Evolutionary conservation across 768 basidiomycete genomes (phyloP).

Genomic region (Steccherinum ochraceum): DNA sequence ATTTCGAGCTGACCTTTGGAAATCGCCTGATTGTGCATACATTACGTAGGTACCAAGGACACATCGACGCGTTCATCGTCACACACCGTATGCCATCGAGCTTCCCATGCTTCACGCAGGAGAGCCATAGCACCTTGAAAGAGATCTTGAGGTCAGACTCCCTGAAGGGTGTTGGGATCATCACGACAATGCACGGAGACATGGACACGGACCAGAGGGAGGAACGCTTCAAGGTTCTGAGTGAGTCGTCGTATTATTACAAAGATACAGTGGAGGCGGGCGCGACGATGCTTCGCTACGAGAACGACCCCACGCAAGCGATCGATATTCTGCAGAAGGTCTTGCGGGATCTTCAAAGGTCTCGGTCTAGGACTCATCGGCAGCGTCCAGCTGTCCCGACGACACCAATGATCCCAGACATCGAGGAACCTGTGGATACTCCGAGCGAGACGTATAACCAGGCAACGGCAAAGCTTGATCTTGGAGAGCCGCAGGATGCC

Average conservation of each 20-base stretch:
- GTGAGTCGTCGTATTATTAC: not conserved
- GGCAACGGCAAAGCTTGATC: no score
- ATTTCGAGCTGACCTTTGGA: not conserved
- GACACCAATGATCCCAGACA: no score
- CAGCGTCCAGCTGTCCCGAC: no score
- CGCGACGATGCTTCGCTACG: no score
- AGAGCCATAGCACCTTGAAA: not conserved
- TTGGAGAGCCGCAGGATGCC: no score
- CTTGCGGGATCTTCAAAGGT: no score
- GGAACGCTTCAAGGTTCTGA: not conserved
- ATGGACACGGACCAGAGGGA: not conserved
- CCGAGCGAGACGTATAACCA: no score
- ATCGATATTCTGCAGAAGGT: no score
- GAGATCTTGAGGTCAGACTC: not conserved
- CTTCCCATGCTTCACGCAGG: not conserved
- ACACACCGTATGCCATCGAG: not conserved
- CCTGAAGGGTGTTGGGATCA: not conserved
- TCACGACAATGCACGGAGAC: not conserved
- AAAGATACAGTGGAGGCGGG: not conserved
- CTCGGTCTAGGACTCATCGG: no score
- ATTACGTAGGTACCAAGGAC: not conserved
- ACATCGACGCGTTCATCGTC: not conserved
- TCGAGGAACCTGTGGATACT: no score
- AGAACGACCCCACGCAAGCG: no score
- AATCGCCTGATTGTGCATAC: no score